phyloP scores from a whole-genome alignment of 345 rosid genomes.

The Eucalyptus regnans region DNA sequence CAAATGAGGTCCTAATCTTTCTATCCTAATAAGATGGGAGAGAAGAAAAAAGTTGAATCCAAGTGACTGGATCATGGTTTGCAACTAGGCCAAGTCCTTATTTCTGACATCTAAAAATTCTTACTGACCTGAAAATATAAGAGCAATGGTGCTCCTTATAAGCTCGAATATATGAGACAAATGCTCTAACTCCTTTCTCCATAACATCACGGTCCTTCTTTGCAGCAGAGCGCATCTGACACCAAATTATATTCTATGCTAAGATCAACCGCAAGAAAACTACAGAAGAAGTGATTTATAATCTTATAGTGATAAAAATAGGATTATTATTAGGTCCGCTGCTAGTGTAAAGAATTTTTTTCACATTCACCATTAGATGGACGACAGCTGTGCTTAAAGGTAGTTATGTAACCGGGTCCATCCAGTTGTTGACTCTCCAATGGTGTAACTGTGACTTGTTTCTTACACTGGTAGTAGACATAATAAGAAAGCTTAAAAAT shows the following conservation, averaged over 20 bases:
- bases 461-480: neutral
- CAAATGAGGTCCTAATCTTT: neutral
- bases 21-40: neutral
- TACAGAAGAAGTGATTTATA: neutral
- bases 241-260: neutral
- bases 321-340: neutral
- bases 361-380: neutral
- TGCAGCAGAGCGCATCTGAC: constrained; percentile 61
- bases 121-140: constrained; percentile 61
- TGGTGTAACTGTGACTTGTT: neutral
- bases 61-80: neutral
- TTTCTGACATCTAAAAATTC: constrained; percentile 19
- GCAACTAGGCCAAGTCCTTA: neutral
- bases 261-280: neutral
- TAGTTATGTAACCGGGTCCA: neutral
- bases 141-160: constrained; percentile 89
- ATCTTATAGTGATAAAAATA: neutral
- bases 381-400: neutral
- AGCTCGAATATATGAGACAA: constrained; percentile 83
- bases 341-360: neutral
- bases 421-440: neutral
- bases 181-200: constrained; percentile 89
- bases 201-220: constrained; percentile 73
- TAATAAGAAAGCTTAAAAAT: neutral
- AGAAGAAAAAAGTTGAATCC: neutral